These are phyloP conservation scores for Pelargonium myrrhifolium DNA, from an alignment of 441 rosid species.

Conservation along the genomic window DNA sequence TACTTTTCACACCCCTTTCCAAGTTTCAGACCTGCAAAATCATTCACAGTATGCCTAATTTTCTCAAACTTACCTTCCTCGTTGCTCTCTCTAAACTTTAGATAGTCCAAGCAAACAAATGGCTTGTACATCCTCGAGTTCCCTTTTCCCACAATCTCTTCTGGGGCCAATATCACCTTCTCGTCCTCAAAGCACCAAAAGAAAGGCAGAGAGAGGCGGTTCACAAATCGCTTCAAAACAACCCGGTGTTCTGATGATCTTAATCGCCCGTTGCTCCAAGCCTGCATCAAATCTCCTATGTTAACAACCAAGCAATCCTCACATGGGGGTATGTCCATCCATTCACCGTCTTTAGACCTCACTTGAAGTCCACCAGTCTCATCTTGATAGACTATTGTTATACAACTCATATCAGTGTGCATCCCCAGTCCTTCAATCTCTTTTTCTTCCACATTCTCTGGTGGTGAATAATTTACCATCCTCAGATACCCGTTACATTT, in stretches of 20 bases:
- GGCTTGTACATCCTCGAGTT: constrained; percentile 36
- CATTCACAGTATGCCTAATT: constrained; percentile 49
- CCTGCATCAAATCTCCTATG: constrained; percentile 69
- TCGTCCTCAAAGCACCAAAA: constrained; percentile 66
- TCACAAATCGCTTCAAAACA: constrained; percentile 33
- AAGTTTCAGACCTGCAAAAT: constrained; percentile 46
- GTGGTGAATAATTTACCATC: constrained; percentile 51
- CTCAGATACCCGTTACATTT: constrained; percentile 63
- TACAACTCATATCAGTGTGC: constrained; percentile 81
- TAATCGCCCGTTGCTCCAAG: constrained; percentile 64
- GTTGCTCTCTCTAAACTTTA: constrained; percentile 51
- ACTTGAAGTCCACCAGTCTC: constrained; percentile 62
- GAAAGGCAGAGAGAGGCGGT: constrained; percentile 52
- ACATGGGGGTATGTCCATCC: constrained; percentile 52
- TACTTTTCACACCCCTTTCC: neutral
- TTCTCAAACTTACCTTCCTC: constrained; percentile 68
- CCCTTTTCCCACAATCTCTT: constrained; percentile 48
- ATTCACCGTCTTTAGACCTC: constrained; percentile 57
- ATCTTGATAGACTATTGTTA: constrained; percentile 64
- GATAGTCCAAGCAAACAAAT: constrained; percentile 48
- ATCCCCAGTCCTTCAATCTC: constrained; percentile 68
- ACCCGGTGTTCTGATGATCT: constrained; percentile 72
- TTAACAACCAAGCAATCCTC: constrained; percentile 50
- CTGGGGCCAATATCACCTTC: constrained; percentile 48
- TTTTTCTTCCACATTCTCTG: constrained; percentile 32